A percentile compares a stretch with the other conserved stretches of the same genome.
phyloP scores from a whole-genome alignment of 768 basidiomycete genomes.

The Polyporus arcularius region DNA sequence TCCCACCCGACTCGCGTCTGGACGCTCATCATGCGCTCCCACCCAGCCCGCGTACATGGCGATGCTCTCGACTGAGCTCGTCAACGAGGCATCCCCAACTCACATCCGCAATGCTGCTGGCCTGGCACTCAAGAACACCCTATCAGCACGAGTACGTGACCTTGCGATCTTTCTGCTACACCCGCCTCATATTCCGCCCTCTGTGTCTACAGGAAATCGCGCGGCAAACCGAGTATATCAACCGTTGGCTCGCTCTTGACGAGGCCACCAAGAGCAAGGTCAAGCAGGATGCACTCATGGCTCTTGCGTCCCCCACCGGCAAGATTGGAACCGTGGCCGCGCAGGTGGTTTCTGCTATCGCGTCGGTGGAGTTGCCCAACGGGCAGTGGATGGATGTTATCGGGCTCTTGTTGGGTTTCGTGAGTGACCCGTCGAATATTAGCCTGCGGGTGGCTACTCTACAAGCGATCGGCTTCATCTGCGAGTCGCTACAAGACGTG shows the following conservation, averaged over 20 bases:
- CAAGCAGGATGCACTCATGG: conserved; percentile 84
- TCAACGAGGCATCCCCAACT: conserved; percentile 66
- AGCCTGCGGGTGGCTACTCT: conserved; percentile 85
- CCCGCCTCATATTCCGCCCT: conserved; percentile 22
- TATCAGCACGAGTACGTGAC: conserved; percentile 79
- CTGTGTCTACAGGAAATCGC: conserved; percentile 58
- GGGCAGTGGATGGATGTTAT: conserved; percentile 91
- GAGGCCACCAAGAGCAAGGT: conserved; percentile 71
- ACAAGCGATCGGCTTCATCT: conserved; percentile 96
- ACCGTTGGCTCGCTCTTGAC: conserved; percentile 81
- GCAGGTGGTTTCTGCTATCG: conserved; percentile 93
- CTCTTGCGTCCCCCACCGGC: conserved; percentile 69
- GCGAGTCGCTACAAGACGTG: conserved; percentile 80
- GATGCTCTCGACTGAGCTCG: conserved; percentile 84
- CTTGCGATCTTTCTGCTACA: conserved; percentile 21
- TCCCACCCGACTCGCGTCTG: conserved; percentile 10
- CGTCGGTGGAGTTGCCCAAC: conserved; percentile 86
- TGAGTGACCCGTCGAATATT: conserved; percentile 70
- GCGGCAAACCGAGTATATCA: conserved; percentile 74
- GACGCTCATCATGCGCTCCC: conserved; percentile 11
- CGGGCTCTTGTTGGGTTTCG: conserved; percentile 82
- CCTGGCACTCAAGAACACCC: conserved; percentile 93
- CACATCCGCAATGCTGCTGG: conserved; percentile 95
- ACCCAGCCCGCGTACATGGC: conserved; percentile 88
- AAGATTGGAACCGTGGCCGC: conserved; percentile 88